Conservation (phyloP, 306 rosid genomes). For the Inga leiocalycina region DNA sequence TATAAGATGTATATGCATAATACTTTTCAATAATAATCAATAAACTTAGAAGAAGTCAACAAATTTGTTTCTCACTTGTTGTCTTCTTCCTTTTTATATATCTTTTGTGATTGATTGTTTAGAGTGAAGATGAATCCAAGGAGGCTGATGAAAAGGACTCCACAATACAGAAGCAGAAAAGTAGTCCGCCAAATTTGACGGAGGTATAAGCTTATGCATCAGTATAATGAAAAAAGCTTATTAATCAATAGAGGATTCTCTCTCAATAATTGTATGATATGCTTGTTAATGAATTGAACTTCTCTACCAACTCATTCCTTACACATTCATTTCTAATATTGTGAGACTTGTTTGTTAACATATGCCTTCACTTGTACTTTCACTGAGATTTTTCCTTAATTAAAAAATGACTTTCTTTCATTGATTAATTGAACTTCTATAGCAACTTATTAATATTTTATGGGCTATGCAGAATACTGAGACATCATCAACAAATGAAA, state of each 20-base stretch:
- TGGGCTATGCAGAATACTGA: no score
- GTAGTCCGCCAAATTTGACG: background rate
- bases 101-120: background rate
- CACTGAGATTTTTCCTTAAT: no score
- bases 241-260: background rate
- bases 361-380: background rate
- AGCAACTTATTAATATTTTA: no score
- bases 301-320: background rate
- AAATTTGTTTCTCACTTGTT: no score
- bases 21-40: no score
- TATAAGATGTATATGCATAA: no score
- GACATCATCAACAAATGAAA: no score
- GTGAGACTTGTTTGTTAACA: background rate
- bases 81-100: background rate
- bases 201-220: background rate
- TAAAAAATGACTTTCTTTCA: no score
- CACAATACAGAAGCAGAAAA: background rate
- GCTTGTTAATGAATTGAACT: no score
- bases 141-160: background rate
- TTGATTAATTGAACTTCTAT: no score
- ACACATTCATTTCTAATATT: no score
- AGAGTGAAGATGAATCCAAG: background rate
- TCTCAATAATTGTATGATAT: background rate
- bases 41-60: no score
- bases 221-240: background rate